These are phyloP conservation scores for Pseudogymnoascus sp. DNA, from an alignment of 2,329 filamentous ascomycete species.

Conservation along the genomic window DNA sequence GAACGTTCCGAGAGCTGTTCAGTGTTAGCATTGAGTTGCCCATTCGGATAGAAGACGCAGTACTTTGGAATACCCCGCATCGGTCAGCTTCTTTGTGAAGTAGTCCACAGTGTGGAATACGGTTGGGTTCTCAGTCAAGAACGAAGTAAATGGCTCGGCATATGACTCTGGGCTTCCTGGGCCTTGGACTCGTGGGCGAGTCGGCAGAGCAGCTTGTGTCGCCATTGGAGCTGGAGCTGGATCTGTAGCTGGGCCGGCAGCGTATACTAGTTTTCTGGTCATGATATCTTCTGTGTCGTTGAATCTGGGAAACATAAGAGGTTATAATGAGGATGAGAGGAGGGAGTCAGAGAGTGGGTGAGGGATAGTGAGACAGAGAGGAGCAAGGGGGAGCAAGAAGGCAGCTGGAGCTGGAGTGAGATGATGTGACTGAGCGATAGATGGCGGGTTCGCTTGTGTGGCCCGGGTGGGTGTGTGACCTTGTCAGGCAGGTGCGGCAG, in stretches of 20 bases:
- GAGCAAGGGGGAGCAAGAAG: not conserved
- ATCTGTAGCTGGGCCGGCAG: conserved; percentile 14
- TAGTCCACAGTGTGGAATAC: conserved; percentile 83
- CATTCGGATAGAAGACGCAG: conserved; percentile 17
- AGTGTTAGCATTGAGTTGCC: conserved; percentile 14
- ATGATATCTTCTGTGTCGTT: not conserved
- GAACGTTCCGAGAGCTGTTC: conserved; percentile 65
- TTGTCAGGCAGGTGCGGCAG: not conserved
- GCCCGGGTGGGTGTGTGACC: conserved; percentile 2
- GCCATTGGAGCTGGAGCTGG: conserved; percentile 13
- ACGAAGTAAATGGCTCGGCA: conserved; percentile 76
- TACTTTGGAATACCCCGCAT: conserved; percentile 65
- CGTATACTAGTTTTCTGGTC: conserved; percentile 1
- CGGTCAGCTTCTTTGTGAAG: conserved; percentile 63
- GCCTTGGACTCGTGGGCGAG: not conserved
- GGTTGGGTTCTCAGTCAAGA: conserved; percentile 83
- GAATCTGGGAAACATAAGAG: conserved; percentile 1
- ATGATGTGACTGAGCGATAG: conserved; percentile 1
- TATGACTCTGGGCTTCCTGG: conserved; percentile 48
- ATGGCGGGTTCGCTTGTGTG: conserved; percentile 8
- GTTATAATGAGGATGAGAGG: not conserved
- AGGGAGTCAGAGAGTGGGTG: not conserved
- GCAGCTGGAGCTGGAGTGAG: conserved; percentile 4
- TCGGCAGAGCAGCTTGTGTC: not conserved
- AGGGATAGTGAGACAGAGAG: not conserved